Evolutionary conservation across 2,329 filamentous ascomycete species (phyloP).

Genomic region (Sporothrix humicola): DNA sequence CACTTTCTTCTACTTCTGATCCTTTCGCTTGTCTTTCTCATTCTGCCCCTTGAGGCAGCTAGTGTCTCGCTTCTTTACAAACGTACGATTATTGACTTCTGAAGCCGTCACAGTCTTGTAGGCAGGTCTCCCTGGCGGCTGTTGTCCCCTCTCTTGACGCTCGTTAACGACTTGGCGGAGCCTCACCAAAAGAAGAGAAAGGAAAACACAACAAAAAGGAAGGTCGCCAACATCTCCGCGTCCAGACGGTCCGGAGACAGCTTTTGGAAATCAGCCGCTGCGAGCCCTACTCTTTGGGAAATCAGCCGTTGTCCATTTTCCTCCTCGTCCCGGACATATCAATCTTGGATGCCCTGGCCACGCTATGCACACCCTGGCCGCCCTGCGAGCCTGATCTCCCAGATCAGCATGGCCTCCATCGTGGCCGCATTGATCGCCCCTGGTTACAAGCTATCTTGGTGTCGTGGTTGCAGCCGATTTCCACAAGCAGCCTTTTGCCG

Average conservation of each 20-base stretch:
- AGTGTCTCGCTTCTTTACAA: not conserved
- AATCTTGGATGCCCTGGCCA: not conserved
- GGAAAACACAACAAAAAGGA: too few relatives aligned
- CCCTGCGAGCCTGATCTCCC: not conserved
- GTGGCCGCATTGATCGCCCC: too few relatives aligned
- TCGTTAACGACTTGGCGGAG: too few relatives aligned
- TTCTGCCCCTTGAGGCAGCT: not conserved
- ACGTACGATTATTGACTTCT: too few relatives aligned
- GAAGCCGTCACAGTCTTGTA: too few relatives aligned
- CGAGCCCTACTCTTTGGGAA: not conserved
- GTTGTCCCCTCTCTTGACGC: too few relatives aligned
- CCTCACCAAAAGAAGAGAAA: too few relatives aligned
- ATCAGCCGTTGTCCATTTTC: not conserved
- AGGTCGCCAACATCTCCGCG: too few relatives aligned
- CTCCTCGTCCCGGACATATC: not conserved
- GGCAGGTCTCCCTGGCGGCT: too few relatives aligned
- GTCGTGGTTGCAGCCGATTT: not conserved
- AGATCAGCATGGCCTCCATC: not conserved
- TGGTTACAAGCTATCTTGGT: too few relatives aligned
- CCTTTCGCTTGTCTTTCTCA: not conserved
- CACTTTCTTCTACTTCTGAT: not conserved
- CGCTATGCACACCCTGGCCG: not conserved
- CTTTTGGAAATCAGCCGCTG: not conserved
- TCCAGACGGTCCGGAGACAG: not conserved
- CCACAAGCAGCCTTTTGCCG: constrained; percentile 11